A percentile compares a stretch with the other conserved stretches of the same genome.
phyloP scores from a whole-genome alignment of 345 rosid species.

The Alliaria petiolata region DNA sequence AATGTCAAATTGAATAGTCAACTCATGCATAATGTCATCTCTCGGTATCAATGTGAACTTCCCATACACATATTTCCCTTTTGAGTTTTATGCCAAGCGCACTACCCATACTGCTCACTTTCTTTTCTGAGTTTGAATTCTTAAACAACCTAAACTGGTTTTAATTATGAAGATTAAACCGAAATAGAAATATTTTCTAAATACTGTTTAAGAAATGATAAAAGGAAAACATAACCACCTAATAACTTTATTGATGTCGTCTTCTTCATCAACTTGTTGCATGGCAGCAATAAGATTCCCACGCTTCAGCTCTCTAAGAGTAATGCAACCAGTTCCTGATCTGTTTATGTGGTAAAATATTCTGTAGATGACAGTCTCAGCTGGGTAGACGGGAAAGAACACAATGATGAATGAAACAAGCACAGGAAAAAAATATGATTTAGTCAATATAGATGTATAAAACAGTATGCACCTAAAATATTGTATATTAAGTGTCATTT shows the following conservation, averaged over 20 bases:
- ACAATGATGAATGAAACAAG: conserved; percentile 19
- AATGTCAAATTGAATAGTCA: neutral
- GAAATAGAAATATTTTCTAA: neutral
- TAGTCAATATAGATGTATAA: conserved; percentile 13
- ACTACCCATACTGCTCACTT: neutral
- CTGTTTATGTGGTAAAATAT: conserved; percentile 85
- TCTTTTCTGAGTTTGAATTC: neutral
- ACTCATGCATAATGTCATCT: neutral
- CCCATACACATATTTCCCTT: neutral
- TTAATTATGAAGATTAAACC: neutral
- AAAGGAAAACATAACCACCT: conserved; percentile 53
- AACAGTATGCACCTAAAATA: neutral
- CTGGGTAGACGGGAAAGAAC: conserved; percentile 46
- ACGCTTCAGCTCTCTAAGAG: conserved; percentile 85
- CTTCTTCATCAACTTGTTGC: conserved; percentile 91
- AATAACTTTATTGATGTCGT: conserved; percentile 80
- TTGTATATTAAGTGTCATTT: neutral
- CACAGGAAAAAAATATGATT: conserved; percentile 12
- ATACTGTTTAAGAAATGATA: neutral
- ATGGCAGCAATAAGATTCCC: conserved; percentile 81
- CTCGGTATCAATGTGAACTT: neutral
- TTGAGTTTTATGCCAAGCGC: neutral
- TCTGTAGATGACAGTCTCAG: conserved; percentile 96
- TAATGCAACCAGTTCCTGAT: conserved; percentile 81
- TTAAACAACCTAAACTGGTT: neutral